These are phyloP conservation scores for Pseudogymnoascus sp. DNA, from an alignment of 2,329 filamentous ascomycete genomes.

Conservation along the genomic window DNA sequence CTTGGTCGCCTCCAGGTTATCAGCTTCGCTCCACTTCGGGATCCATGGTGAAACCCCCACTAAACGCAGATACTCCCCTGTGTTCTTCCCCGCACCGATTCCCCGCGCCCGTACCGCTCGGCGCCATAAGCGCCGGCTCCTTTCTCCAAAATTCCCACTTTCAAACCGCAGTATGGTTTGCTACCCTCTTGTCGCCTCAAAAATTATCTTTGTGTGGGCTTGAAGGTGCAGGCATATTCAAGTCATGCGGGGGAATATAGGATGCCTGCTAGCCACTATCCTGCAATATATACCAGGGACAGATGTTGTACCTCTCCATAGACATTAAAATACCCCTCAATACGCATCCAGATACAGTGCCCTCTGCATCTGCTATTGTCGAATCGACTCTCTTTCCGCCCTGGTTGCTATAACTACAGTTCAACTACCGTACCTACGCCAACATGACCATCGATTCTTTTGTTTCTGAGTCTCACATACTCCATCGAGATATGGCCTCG, in stretches of 20 bases:
- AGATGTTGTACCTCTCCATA: background rate
- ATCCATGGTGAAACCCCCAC: background rate
- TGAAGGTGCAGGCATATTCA: background rate
- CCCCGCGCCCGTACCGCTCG: background rate
- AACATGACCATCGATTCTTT: background rate
- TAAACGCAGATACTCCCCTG: background rate
- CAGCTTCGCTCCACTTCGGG: background rate
- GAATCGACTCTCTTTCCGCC: background rate
- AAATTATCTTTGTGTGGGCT: background rate
- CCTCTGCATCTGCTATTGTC: background rate
- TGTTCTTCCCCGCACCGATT: background rate
- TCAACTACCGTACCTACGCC: background rate
- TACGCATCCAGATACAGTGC: background rate
- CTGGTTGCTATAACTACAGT: background rate
- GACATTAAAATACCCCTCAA: background rate
- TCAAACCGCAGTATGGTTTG: background rate
- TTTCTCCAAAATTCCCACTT: background rate
- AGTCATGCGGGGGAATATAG: background rate
- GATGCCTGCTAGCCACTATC: background rate
- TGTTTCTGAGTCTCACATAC: background rate
- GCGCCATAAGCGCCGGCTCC: background rate
- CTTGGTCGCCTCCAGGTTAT: background rate
- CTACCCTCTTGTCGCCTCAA: background rate
- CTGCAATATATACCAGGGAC: background rate
- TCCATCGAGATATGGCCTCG: background rate